Evolutionary conservation across 306 rosid genomes (phyloP).

Genomic region (Elaeagnus macrophylla): DNA sequence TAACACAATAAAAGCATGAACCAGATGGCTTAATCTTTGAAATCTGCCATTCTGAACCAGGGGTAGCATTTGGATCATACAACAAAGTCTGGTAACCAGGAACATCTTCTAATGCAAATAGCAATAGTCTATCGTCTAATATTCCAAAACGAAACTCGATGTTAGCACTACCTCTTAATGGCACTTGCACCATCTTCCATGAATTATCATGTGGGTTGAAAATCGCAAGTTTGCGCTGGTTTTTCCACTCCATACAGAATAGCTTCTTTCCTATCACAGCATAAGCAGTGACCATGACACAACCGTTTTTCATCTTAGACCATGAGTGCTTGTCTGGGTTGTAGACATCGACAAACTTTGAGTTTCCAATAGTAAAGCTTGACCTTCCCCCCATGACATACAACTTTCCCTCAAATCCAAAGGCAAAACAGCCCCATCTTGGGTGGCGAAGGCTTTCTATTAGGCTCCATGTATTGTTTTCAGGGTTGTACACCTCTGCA

Average conservation of each 20-base stretch:
- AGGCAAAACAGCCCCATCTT: slow-evolving; percentile 87
- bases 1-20: slow-evolving; percentile 72
- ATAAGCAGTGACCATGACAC: slow-evolving; percentile 94
- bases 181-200: slow-evolving; percentile 72
- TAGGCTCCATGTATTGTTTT: slow-evolving; percentile 54
- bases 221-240: slow-evolving; percentile 74
- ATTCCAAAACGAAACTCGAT: slow-evolving; percentile 71
- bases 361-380: slow-evolving; percentile 81
- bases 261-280: slow-evolving; percentile 71
- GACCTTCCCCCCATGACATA: slow-evolving; percentile 99
- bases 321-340: slow-evolving; percentile 52
- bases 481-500: slow-evolving; percentile 72
- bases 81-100: slow-evolving; percentile 55
- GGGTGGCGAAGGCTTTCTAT: slow-evolving; percentile 89
- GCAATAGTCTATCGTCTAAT: slow-evolving; percentile 53
- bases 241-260: slow-evolving; percentile 96
- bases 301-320: slow-evolving; percentile 91
- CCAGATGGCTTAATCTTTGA: slow-evolving; percentile 67
- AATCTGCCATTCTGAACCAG: slow-evolving; percentile 78
- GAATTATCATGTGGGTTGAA: slow-evolving; percentile 61
- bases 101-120: slow-evolving; percentile 50
- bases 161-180: slow-evolving; percentile 70
- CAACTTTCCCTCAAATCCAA: slow-evolving; percentile 80
- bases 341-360: slow-evolving; percentile 78
- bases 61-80: slow-evolving; percentile 79